Evolutionary conservation across 192 early-diverging fungal genomes (phyloP).

Genomic region (Lunasporangiospora selenospora): DNA sequence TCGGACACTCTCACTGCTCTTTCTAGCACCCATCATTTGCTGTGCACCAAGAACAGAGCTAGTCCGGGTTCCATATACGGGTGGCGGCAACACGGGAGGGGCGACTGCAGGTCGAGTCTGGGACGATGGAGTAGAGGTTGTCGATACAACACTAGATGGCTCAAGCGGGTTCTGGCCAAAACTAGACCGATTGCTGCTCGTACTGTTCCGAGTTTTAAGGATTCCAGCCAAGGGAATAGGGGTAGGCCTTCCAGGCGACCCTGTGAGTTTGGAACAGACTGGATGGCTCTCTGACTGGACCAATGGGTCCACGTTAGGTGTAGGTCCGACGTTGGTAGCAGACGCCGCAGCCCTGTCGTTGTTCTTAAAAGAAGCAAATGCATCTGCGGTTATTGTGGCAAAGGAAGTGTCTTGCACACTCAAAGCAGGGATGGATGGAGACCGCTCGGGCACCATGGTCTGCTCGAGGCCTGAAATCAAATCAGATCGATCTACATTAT

Average conservation of each 20-base stretch:
- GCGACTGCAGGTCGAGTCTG: too few relatives aligned
- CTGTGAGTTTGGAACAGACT: too few relatives aligned
- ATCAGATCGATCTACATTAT: conserved; percentile 1
- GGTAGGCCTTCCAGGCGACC: not conserved
- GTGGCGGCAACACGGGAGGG: not conserved
- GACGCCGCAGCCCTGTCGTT: too few relatives aligned
- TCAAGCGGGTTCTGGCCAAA: conserved; percentile 32
- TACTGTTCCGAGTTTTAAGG: conserved; percentile 27
- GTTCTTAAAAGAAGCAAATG: too few relatives aligned
- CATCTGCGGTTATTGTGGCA: too few relatives aligned
- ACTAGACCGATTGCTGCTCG: conserved; percentile 17
- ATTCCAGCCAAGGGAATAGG: conserved; percentile 19
- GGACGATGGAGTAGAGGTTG: too few relatives aligned
- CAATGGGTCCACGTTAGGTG: too few relatives aligned
- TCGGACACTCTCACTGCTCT: conserved; percentile 12
- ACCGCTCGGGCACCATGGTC: too few relatives aligned
- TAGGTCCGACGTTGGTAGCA: too few relatives aligned
- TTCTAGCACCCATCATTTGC: not conserved
- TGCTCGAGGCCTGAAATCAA: conserved; percentile 8
- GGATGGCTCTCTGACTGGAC: too few relatives aligned
- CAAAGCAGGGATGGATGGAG: too few relatives aligned
- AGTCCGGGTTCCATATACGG: conserved; percentile 22
- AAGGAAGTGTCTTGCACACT: too few relatives aligned
- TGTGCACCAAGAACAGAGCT: conserved; percentile 24
- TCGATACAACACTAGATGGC: not conserved